Evolutionary conservation across 2,329 filamentous ascomycete genomes (phyloP), one percentile per base, ranked within the genome.

Genomic region (Stachybotrys chlorohalonatus): DNA sequence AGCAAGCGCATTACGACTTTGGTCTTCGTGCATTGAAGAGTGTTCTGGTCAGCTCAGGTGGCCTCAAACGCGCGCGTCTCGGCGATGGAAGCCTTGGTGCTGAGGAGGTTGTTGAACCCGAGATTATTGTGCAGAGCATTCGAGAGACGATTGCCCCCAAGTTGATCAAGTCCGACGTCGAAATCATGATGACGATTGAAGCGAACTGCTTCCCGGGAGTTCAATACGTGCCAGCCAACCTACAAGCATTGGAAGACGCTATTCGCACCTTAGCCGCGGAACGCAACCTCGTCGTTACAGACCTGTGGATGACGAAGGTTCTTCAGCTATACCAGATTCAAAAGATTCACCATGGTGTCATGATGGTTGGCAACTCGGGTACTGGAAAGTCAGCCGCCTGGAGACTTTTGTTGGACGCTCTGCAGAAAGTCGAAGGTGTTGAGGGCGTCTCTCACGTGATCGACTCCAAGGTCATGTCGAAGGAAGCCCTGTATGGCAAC

Each of bases 341-440:
- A 71, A 89, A 86, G 60, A 91, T 99, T 56, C 94, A 99, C 66
- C 94, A 99, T 63, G 94, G 94, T 86, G 94, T 99, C 31, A 99
- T 99, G 95, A 97, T 99, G 94, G 94, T 99, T 9, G 94, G 94
- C 59, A 91, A 90, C 66, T 96, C 95, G 32, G 94, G 95, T n/a
- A 88, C 93, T 49, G 95, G 95, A 67, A 99, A 99, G 74, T 96
- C 94, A 47, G 85, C 89, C 1, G 89, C 94, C 6, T 99, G 95
- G 94, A 91, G 89, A 65, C 84, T 95, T 47, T 79, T 99, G 52
- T 81, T 99, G 17, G 89, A 95, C 64, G 94, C 95, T 15, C 75
- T 99, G 56, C 93, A 97, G 64, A 85, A 88, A 64, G 89, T 95
- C 13, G 94, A 99, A 69, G 86, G 87, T 30, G 80, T 95, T 7